phyloP scores from a whole-genome alignment of 495 filamentous ascomycete genomes.

The Trichodelitschia bisporula region DNA sequence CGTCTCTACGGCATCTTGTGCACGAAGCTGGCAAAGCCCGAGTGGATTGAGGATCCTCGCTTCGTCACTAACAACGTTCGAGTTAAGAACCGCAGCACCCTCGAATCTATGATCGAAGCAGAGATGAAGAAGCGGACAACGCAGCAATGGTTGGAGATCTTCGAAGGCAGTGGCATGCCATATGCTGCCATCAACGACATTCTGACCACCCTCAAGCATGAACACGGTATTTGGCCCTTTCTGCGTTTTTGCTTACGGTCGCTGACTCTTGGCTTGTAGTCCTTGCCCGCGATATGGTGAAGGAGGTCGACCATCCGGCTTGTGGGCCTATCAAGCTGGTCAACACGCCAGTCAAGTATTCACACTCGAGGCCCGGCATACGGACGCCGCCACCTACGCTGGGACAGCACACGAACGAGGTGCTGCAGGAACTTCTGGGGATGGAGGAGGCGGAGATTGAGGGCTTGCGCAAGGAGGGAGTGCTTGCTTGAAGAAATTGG shows the following conservation, averaged over 20 bases:
- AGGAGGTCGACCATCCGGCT: conserved; percentile 53
- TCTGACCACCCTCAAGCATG: conserved; percentile 55
- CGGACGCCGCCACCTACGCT: conserved; percentile 61
- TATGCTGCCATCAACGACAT: conserved; percentile 93
- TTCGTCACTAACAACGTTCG: conserved; percentile 63
- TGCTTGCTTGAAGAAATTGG: conserved; percentile 23
- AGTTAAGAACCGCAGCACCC: conserved; percentile 48
- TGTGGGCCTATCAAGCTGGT: conserved; percentile 77
- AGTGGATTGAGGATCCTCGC: conserved; percentile 53
- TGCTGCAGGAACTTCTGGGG: conserved; percentile 42
- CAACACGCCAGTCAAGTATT: conserved; percentile 93
- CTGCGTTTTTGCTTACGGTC: neutral
- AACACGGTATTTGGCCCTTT: conserved; percentile 30
- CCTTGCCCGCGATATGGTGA: conserved; percentile 64
- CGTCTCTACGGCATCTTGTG: conserved; percentile 71
- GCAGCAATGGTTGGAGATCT: conserved; percentile 58
- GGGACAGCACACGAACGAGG: conserved; percentile 80
- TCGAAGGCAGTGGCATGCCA: conserved; percentile 80
- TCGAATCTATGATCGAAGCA: conserved; percentile 54
- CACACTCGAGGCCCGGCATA: conserved; percentile 51
- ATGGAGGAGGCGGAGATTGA: conserved; percentile 35
- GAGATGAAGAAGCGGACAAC: conserved; percentile 60
- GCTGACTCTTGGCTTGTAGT: conserved; percentile 21
- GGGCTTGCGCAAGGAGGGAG: conserved; percentile 38
- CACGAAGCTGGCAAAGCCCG: conserved; percentile 45